A percentile compares a stretch with the other conserved stretches of the same genome.
Conservation (phyloP, 139 green algal genomes). For the Mesostigma viride region DNA sequence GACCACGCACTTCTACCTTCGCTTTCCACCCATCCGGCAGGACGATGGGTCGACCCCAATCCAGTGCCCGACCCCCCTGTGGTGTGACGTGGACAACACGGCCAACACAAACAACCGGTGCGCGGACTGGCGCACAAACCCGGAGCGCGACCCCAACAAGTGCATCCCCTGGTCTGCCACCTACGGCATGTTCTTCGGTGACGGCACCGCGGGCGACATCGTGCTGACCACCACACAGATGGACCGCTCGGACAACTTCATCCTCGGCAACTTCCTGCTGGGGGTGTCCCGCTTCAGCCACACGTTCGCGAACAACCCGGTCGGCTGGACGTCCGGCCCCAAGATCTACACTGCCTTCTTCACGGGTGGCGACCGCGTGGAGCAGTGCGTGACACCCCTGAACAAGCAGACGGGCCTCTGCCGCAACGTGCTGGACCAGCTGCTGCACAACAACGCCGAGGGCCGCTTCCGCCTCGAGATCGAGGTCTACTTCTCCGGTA, state of each 20-base stretch:
- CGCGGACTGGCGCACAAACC: not conserved
- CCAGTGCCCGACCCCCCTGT: not conserved
- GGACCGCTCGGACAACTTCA: not conserved
- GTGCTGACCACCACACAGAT: conserved; percentile 3
- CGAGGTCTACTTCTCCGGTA: conserved; percentile 10
- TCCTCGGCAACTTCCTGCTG: not conserved
- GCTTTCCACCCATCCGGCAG: not conserved
- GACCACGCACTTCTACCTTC: not conserved
- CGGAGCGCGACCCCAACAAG: not conserved
- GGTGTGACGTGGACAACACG: not conserved
- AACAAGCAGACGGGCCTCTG: conserved; percentile 14
- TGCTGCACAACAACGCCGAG: conserved; percentile 31
- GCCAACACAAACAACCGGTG: not conserved
- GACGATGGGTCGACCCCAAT: not conserved
- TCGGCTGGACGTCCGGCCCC: too few relatives aligned
- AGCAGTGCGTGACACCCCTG: conserved; percentile 10
- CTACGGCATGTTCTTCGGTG: conserved; percentile 33
- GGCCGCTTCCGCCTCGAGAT: conserved; percentile 30
- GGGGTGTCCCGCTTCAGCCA: conserved; percentile 7
- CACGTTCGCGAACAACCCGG: too few relatives aligned
- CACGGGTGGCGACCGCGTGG: conserved; percentile 24
- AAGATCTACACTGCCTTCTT: conserved; percentile 25
- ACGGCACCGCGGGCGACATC: conserved; percentile 9
- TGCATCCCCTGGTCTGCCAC: conserved; percentile 24
- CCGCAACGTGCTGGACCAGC: conserved; percentile 7